Conservation (phyloP, 345 rosid genomes). For the Euclidium syriacum region DNA sequence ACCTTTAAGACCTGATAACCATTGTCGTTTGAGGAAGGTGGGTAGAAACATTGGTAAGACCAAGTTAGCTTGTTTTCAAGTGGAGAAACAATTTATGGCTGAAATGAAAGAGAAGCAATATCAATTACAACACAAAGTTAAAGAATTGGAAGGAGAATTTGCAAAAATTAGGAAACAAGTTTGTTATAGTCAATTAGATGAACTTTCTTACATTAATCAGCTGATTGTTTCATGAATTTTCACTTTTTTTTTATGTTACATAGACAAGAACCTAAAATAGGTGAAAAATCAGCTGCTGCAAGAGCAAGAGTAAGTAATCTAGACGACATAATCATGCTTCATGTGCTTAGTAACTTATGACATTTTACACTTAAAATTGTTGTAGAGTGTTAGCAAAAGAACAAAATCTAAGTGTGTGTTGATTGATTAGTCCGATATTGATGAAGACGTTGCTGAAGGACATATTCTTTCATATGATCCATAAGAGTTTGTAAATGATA, state of each 20-base stretch:
- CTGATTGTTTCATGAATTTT: neutral
- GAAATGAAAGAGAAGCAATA: neutral
- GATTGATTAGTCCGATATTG: neutral
- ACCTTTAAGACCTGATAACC: neutral
- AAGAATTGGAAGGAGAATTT: neutral
- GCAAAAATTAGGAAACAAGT: neutral
- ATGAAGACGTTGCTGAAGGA: neutral
- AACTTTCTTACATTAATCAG: too few relatives aligned
- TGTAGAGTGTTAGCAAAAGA: too few relatives aligned
- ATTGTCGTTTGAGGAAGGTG: neutral
- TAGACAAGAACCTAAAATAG: neutral
- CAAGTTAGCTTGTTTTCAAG: constrained; percentile 1
- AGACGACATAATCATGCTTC: too few relatives aligned
- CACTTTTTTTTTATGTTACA: neutral
- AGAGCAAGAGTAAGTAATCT: neutral
- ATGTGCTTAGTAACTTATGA: too few relatives aligned
- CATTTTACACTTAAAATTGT: too few relatives aligned
- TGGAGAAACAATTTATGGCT: neutral
- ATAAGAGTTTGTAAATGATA: neutral
- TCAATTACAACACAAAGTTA: neutral
- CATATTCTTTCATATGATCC: neutral
- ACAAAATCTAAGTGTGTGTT: too few relatives aligned
- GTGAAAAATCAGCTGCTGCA: neutral
- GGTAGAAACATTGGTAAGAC: neutral
- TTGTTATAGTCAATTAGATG: neutral